phyloP scores from a whole-genome alignment of 192 early-diverging fungal species.

The Coemansia nantahalensis region DNA sequence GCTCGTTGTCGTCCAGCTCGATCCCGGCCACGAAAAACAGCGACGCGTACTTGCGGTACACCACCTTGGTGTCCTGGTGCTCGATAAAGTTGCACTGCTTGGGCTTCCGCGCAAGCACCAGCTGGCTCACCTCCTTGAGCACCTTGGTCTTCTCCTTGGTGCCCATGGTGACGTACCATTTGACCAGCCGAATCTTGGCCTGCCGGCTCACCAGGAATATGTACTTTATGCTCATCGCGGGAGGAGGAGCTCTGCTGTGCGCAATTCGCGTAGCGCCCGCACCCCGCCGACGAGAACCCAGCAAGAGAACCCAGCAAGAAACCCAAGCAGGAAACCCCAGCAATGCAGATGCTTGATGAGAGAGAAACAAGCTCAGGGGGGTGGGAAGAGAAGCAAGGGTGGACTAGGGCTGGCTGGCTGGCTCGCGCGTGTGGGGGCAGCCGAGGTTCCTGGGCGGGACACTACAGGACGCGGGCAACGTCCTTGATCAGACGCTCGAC shows the following conservation, averaged over 20 bases:
- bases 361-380: too few relatives aligned
- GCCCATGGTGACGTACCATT: constrained; percentile 75
- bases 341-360: too few relatives aligned
- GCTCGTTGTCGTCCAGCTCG: constrained; percentile 90
- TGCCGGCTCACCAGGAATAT: constrained; percentile 77
- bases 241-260: not conserved
- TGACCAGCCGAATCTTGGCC: constrained; percentile 77
- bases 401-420: too few relatives aligned
- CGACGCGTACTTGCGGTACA: constrained; percentile 88
- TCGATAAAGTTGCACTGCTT: constrained; percentile 99
- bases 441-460: too few relatives aligned
- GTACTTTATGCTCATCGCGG: constrained; percentile 59
- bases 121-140: constrained; percentile 89
- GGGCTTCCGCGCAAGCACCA: constrained; percentile 80
- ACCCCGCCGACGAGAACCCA: too few relatives aligned
- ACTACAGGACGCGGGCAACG: constrained; percentile 17
- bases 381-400: too few relatives aligned
- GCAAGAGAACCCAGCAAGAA: too few relatives aligned
- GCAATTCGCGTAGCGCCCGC: not conserved
- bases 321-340: too few relatives aligned
- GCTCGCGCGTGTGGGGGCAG: too few relatives aligned
- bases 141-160: constrained; percentile 93
- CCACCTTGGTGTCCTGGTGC: constrained; percentile 86
- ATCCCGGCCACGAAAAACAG: constrained; percentile 97
- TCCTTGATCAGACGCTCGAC: constrained; percentile 54